phyloP scores from a whole-genome alignment of 768 basidiomycete species.

The Kockovaella imperatae region DNA sequence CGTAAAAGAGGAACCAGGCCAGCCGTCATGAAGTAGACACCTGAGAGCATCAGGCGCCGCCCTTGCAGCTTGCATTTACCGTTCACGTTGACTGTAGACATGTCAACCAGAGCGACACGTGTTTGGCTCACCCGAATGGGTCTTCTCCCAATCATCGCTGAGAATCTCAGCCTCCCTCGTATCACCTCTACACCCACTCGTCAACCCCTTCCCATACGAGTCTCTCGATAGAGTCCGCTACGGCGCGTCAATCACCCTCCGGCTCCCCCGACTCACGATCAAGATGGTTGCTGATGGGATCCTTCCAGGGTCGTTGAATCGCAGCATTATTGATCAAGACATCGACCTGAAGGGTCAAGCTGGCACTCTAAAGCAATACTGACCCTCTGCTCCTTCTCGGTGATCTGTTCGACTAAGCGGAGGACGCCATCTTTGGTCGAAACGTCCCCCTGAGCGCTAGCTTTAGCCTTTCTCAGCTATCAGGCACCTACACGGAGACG shows the following conservation, averaged over 20 bases:
- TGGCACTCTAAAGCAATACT: neutral
- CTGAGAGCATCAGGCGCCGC: slow-evolving; percentile 2
- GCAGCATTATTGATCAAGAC: slow-evolving; percentile 29
- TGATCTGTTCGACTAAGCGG: slow-evolving; percentile 10
- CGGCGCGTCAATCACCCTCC: neutral
- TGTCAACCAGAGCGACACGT: neutral
- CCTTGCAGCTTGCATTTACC: slow-evolving; percentile 1
- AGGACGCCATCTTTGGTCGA: slow-evolving; percentile 18
- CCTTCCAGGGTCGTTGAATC: slow-evolving; percentile 16
- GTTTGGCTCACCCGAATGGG: slow-evolving; percentile 8
- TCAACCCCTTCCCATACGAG: slow-evolving; percentile 16
- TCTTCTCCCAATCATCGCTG: slow-evolving; percentile 12
- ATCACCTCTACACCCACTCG: slow-evolving; percentile 8
- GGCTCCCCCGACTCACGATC: slow-evolving; percentile 2
- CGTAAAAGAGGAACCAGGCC: slow-evolving; percentile 19
- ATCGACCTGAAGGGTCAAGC: slow-evolving; percentile 8
- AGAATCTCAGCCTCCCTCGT: neutral
- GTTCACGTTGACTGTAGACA: slow-evolving; percentile 10
- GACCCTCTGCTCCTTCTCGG: slow-evolving; percentile 13
- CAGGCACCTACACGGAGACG: neutral
- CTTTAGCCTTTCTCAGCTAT: neutral
- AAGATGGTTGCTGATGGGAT: slow-evolving; percentile 9
- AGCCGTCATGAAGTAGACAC: slow-evolving; percentile 23
- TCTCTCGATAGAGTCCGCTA: slow-evolving; percentile 12
- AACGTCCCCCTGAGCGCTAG: slow-evolving; percentile 27